These are phyloP conservation scores for Kwoniella dendrophila DNA, from an alignment of 768 basidiomycete genomes.

Conservation along the genomic window DNA sequence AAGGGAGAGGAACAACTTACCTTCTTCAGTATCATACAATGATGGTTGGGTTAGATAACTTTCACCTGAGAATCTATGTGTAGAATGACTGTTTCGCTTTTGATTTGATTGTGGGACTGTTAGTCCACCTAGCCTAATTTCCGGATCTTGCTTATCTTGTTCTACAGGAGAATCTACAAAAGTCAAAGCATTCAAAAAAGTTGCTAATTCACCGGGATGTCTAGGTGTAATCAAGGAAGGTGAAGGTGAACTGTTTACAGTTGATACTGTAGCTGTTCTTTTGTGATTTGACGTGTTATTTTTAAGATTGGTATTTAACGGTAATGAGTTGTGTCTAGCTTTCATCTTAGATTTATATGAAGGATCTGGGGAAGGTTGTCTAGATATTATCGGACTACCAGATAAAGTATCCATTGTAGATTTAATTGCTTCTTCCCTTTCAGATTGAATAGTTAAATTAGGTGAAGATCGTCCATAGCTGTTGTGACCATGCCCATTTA, in stretches of 20 bases:
- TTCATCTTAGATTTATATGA: background rate
- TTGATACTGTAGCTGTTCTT: background rate
- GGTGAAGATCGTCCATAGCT: background rate
- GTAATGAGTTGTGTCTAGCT: slow-evolving; percentile 12
- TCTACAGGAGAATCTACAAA: slow-evolving; percentile 4
- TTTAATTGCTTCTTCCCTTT: slow-evolving; percentile 10
- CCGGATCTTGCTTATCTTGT: background rate
- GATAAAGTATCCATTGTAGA: slow-evolving; percentile 5
- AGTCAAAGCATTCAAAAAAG: slow-evolving; percentile 9
- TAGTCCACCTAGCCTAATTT: background rate
- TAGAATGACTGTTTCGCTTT: background rate
- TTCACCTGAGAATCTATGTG: slow-evolving; percentile 6
- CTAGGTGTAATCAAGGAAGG: slow-evolving; percentile 7
- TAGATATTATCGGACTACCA: background rate
- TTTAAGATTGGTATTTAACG: background rate
- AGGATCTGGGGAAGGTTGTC: slow-evolving; percentile 3
- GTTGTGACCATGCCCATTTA: too few species aligned
- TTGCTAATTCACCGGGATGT: slow-evolving; percentile 4
- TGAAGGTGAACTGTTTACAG: slow-evolving; percentile 1
- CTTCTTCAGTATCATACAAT: slow-evolving; percentile 19
- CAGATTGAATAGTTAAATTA: background rate
- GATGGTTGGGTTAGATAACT: slow-evolving; percentile 10
- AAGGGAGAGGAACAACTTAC: slow-evolving; percentile 9
- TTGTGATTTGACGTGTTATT: background rate
- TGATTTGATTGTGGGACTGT: background rate